Evolutionary conservation across 1,139 yeast genomes (phyloP), one percentile per base, ranked within the genome.

Genomic region (Citeromyces hawaiiensis): DNA sequence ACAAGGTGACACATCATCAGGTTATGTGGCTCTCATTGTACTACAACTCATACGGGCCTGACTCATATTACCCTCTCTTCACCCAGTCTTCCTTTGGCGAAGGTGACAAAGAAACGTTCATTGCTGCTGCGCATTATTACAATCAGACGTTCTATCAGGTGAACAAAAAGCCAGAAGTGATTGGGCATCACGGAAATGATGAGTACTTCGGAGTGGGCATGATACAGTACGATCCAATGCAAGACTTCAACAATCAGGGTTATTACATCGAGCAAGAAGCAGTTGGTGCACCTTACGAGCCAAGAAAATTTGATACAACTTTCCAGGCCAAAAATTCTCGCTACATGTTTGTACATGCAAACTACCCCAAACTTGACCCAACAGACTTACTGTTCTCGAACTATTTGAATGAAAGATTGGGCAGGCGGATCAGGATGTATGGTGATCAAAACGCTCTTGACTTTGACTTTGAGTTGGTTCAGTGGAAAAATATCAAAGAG

Each of bases 21-120:
- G 64, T 81, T 0, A 55, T 77, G 39, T 47, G 76, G 29, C 58
- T 76, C 29, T 65, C 82, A 1, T 56, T 75, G 43, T 77, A 75
- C 50, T 77, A 76, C 53, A 76, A 76, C 48, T 59, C 62, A 38
- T 67, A 65, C 53, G 80, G 81, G 0, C 76, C 75, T 36, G 62
- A 61, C 38, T 74, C 67, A 56, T 75, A 67, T 51, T 74, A 73
- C 46, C 68, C 70, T 11, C 54, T 75, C 41, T 54, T 74, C 38
- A 68, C 75, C n/a, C 79, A 72, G 54, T 77, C 77, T 42, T 71
- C 76, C 16, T 74, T 77, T 10, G 79, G 79, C 38, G 74, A 73
- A 53, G 80, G 81, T 46, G 80, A 74, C 51, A 76, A 76, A 48
- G 83, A 76, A 49, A 76, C 82, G 1, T 74, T 75, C 48, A 66